These are phyloP conservation scores for Inga oerstediana DNA, from an alignment of 306 rosid genomes.

Conservation along the genomic window DNA sequence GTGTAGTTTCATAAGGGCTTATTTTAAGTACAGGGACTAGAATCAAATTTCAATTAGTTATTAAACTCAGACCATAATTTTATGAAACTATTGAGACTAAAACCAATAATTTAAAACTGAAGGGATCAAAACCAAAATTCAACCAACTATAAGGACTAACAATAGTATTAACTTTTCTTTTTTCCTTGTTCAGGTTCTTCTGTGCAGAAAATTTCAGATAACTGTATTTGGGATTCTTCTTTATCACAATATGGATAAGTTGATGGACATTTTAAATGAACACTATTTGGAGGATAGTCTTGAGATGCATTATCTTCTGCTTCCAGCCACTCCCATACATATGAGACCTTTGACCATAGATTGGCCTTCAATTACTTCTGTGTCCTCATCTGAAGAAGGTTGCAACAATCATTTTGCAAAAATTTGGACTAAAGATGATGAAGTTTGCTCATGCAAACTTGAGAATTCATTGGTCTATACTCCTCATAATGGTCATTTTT, in stretches of 20 bases:
- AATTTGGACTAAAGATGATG: constrained; percentile 46
- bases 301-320: constrained; percentile 72
- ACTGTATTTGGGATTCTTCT: constrained; percentile 50
- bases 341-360: constrained; percentile 41
- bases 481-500: constrained; percentile 52
- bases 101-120: no score
- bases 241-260: constrained; percentile 38
- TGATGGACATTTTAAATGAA: constrained; percentile 34
- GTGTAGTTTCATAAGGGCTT: no score
- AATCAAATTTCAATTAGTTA: no score
- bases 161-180: no score
- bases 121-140: no score
- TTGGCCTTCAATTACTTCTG: constrained; percentile 56
- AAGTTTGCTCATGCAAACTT: constrained; percentile 60
- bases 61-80: no score
- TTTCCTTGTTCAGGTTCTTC: constrained; percentile 46
- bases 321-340: constrained; percentile 48
- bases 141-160: no score
- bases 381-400: constrained; percentile 25
- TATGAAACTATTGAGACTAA: no score
- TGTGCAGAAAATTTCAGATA: constrained; percentile 65
- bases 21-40: no score
- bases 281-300: constrained; percentile 38
- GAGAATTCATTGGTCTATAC: constrained; percentile 61
- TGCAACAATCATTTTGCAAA: constrained; percentile 13